These are phyloP conservation scores for Aspergillus conjunctus DNA, from an alignment of 495 filamentous ascomycete genomes.

Conservation along the genomic window DNA sequence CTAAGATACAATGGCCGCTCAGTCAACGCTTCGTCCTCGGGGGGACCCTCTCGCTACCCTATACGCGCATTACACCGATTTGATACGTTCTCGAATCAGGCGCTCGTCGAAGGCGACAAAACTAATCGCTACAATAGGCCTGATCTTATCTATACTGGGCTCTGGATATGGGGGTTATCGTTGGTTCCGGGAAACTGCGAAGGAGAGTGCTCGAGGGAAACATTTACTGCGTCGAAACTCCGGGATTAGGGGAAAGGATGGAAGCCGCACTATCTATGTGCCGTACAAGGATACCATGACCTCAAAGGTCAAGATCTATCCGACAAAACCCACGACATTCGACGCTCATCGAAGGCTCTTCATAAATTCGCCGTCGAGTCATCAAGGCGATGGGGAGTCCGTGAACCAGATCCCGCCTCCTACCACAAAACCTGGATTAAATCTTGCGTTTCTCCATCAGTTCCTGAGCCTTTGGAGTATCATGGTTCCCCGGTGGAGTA, in stretches of 20 bases:
- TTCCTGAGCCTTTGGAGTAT: slow-evolving; percentile 94
- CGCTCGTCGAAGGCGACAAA: slow-evolving; percentile 67
- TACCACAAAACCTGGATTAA: slow-evolving; percentile 88
- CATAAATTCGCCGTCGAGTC: slow-evolving; percentile 81
- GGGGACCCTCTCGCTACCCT: slow-evolving; percentile 71
- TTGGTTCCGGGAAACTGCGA: slow-evolving; percentile 68
- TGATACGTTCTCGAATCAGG: slow-evolving; percentile 61
- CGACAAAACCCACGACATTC: slow-evolving; percentile 93
- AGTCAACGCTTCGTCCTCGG: slow-evolving; percentile 76
- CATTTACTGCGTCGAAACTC: slow-evolving; percentile 88
- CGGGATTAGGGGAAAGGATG: slow-evolving; percentile 88
- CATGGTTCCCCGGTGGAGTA: slow-evolving; percentile 93
- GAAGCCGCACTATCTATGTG: slow-evolving; percentile 90
- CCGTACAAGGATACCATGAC: slow-evolving; percentile 80
- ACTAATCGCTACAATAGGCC: slow-evolving; percentile 70
- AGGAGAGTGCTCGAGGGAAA: slow-evolving; percentile 76
- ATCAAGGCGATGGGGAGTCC: slow-evolving; percentile 66
- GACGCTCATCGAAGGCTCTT: slow-evolving; percentile 95
- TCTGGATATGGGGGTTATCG: slow-evolving; percentile 73
- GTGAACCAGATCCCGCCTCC: slow-evolving; percentile 73
- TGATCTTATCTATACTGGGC: slow-evolving; percentile 74
- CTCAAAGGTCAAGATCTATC: slow-evolving; percentile 86
- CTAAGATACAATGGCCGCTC: slow-evolving; percentile 67
- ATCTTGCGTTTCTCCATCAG: slow-evolving; percentile 97
- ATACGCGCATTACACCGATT: slow-evolving; percentile 63